phyloP scores from a whole-genome alignment of 2,329 filamentous ascomycete species.

The Curvularia spicifera region DNA sequence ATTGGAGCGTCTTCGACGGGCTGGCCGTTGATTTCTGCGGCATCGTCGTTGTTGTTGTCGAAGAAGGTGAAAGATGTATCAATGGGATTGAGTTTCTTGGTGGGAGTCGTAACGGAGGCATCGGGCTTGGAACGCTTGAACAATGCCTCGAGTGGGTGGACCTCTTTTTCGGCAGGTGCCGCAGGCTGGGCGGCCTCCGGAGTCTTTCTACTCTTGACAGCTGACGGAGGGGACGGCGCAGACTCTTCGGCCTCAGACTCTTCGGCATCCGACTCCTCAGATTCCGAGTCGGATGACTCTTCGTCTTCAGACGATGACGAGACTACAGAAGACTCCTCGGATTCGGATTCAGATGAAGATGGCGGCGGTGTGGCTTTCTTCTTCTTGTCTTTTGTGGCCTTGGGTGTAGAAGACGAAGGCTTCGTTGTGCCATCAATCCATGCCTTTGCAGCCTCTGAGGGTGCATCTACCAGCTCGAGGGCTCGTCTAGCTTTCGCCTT shows the following conservation, averaged over 20 bases:
- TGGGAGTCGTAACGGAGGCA: slow-evolving; percentile 41
- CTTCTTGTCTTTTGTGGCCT: slow-evolving; percentile 30
- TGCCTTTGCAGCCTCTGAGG: slow-evolving; percentile 30
- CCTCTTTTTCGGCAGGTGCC: slow-evolving; percentile 44
- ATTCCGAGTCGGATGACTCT: slow-evolving; percentile 28
- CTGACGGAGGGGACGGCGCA: slow-evolving; percentile 23
- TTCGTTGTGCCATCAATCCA: slow-evolving; percentile 27
- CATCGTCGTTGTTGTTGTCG: slow-evolving; percentile 47
- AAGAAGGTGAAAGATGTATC: slow-evolving; percentile 82
- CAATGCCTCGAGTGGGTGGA: slow-evolving; percentile 89
- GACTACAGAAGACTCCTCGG: slow-evolving; percentile 45
- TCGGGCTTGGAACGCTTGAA: slow-evolving; percentile 74
- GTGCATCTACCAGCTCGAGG: slow-evolving; percentile 42
- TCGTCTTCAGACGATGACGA: slow-evolving; percentile 46
- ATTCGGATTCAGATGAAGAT: slow-evolving; percentile 34
- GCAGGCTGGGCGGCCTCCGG: slow-evolving; percentile 24
- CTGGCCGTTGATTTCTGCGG: slow-evolving; percentile 48
- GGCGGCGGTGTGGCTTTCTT: slow-evolving; percentile 34
- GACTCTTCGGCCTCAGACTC: slow-evolving; percentile 24
- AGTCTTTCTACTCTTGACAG: slow-evolving; percentile 17
- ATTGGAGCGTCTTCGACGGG: slow-evolving; percentile 60
- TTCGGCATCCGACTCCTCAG: slow-evolving; percentile 24
- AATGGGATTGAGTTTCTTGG: slow-evolving; percentile 50
- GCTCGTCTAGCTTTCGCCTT: slow-evolving; percentile 45
- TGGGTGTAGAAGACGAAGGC: slow-evolving; percentile 24